Conservation (phyloP, 164 flowering plant genomes). For the Sextonia rubra region DNA sequence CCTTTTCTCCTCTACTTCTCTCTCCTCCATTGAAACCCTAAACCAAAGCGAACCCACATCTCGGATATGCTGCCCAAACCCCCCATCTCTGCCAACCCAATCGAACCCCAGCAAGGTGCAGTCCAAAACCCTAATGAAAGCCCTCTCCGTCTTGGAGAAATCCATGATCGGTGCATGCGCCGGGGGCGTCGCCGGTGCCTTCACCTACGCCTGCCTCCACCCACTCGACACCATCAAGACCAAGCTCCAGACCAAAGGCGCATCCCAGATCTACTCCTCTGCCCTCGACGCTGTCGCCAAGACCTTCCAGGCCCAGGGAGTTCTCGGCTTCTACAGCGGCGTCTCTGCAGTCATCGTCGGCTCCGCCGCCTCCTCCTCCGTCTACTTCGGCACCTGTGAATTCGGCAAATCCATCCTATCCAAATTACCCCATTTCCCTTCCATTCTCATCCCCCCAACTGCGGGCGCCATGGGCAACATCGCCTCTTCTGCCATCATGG, state of each 20-base stretch:
- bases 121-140: constrained; percentile 34
- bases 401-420: constrained; percentile 83
- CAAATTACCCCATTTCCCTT: constrained; percentile 44
- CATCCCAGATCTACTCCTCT: constrained; percentile 52
- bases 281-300: constrained; percentile 72
- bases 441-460: constrained; percentile 77
- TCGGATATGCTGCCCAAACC: constrained; percentile 30
- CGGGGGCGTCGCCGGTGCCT: constrained; percentile 90
- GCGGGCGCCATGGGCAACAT: constrained; percentile 99
- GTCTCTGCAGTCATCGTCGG: constrained; percentile 92
- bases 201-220: constrained; percentile 79
- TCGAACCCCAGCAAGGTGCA: constrained; percentile 27
- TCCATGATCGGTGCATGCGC: constrained; percentile 77
- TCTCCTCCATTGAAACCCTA: constrained; percentile 1
- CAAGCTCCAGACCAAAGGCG: constrained; percentile 85
- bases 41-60: constrained; percentile 19
- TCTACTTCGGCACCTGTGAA: constrained; percentile 96
- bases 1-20: constrained; percentile 30
- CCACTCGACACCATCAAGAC: constrained; percentile 94
- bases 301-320: constrained; percentile 64
- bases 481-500: constrained; percentile 95
- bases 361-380: constrained; percentile 78
- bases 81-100: constrained; percentile 11
- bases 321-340: constrained; percentile 85
- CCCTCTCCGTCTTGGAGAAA: constrained; percentile 55